Evolutionary conservation across 2,329 filamentous ascomycete genomes (phyloP).

Genomic region (Paraphoma chrysanthemicola): DNA sequence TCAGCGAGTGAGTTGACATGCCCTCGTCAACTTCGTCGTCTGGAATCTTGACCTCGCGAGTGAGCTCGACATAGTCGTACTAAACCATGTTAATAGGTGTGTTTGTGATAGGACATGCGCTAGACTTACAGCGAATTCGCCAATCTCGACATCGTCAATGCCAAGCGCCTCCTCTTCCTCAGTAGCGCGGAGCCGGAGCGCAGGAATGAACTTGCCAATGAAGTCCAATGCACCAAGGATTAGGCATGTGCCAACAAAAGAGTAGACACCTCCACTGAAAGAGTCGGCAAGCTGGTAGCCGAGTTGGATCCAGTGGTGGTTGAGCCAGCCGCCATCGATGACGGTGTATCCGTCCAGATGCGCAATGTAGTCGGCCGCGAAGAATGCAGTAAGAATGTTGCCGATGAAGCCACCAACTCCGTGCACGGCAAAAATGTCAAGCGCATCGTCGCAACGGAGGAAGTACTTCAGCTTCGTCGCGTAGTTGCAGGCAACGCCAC

Average conservation of each 20-base stretch:
- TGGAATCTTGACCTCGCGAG: conserved; percentile 60
- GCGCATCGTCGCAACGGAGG: conserved; percentile 79
- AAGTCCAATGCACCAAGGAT: conserved; percentile 69
- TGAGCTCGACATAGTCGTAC: conserved; percentile 91
- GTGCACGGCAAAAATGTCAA: conserved; percentile 75
- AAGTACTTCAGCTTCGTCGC: conserved; percentile 91
- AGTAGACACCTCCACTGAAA: conserved; percentile 76
- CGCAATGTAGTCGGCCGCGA: conserved; percentile 84
- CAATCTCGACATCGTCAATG: conserved; percentile 89
- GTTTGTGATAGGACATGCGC: background rate
- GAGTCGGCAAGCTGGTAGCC: conserved; percentile 86
- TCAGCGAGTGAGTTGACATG: conserved; percentile 42
- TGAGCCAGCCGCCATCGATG: conserved; percentile 81
- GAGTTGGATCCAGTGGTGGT: conserved; percentile 83
- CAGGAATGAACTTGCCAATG: conserved; percentile 79
- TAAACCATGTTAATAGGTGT: conserved; percentile 29
- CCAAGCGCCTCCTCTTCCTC: conserved; percentile 84
- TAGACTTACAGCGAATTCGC: conserved; percentile 78
- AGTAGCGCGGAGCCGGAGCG: conserved; percentile 73
- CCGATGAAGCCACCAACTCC: conserved; percentile 66
- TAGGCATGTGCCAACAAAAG: conserved; percentile 76
- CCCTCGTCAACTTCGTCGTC: conserved; percentile 50
- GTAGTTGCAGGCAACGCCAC: conserved; percentile 82
- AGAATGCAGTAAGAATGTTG: conserved; percentile 71
- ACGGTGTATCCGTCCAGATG: conserved; percentile 73